These are phyloP conservation scores for Nakaseomyces nivariensis DNA, from an alignment of 1,139 yeast genomes.

Conservation along the genomic window DNA sequence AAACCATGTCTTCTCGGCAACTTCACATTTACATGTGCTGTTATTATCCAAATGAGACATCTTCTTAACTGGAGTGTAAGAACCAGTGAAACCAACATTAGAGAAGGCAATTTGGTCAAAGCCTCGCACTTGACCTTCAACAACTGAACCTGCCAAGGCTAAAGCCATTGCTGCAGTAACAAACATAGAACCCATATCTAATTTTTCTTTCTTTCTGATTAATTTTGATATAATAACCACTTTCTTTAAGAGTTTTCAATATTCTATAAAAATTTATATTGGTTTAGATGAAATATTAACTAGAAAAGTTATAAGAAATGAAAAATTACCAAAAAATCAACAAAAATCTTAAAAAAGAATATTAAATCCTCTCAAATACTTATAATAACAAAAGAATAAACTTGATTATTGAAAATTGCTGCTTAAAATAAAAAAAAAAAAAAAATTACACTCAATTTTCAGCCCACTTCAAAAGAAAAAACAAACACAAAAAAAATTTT, in stretches of 20 bases:
- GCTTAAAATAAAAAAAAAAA: background rate
- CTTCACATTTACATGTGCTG: conserved; percentile 41
- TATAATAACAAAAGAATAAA: background rate
- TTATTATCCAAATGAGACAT: conserved; percentile 39
- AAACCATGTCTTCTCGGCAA: conserved; percentile 35
- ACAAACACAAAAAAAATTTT: background rate
- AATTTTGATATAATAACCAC: background rate
- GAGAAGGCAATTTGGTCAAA: conserved; percentile 41
- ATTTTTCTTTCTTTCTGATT: background rate
- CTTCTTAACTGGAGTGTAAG: conserved; percentile 49
- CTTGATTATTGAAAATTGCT: background rate
- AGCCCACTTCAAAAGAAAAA: background rate
- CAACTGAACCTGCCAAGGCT: background rate
- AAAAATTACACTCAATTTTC: background rate
- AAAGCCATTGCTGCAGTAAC: background rate
- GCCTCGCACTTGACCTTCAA: background rate
- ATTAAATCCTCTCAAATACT: background rate
- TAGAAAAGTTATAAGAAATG: background rate
- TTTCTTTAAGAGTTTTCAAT: background rate
- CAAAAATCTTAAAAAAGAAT: background rate
- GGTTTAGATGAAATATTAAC: background rate
- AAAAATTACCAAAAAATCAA: background rate
- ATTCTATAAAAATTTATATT: background rate
- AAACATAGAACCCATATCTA: background rate
- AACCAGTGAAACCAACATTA: conserved; percentile 59